Percentiles rank a stretch among this genome's conserved stretches.
Evolutionary conservation across 2,329 filamentous ascomycete genomes (phyloP).

Genomic region (Pestalotiopsis sp.): DNA sequence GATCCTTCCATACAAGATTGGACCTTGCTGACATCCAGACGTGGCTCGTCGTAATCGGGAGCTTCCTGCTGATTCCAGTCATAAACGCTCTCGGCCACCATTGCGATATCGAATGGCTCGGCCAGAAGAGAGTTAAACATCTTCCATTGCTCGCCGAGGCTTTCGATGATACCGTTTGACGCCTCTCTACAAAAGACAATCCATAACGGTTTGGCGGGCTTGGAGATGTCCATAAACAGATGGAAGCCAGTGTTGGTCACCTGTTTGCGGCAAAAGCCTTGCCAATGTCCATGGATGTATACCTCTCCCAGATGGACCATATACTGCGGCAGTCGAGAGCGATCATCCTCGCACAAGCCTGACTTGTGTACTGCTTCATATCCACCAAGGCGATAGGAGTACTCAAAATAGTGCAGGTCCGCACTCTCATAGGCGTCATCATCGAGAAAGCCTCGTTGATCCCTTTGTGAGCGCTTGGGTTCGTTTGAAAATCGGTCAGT

Average conservation of each 20-base stretch:
- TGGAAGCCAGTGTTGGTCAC: slow-evolving; percentile 3
- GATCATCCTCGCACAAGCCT: too few relatives aligned
- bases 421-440: background rate
- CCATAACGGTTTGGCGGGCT: slow-evolving; percentile 13
- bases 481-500: background rate
- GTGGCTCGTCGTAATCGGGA: background rate
- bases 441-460: background rate
- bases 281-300: background rate
- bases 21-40: background rate
- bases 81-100: background rate
- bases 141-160: background rate
- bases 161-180: background rate
- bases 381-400: background rate
- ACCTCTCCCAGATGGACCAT: background rate
- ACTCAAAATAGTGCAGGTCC: background rate
- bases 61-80: background rate
- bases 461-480: background rate
- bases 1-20: background rate
- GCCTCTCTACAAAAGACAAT: slow-evolving; percentile 6
- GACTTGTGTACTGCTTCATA: background rate
- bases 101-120: background rate
- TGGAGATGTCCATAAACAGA: slow-evolving; percentile 15
- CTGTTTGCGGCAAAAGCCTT: background rate
- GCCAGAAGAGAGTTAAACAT: background rate
- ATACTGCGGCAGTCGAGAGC: background rate